Evolutionary conservation across 2,329 filamentous ascomycete genomes (phyloP), one percentile per base, ranked within the genome.

Genomic region (Aspergillus sp.): DNA sequence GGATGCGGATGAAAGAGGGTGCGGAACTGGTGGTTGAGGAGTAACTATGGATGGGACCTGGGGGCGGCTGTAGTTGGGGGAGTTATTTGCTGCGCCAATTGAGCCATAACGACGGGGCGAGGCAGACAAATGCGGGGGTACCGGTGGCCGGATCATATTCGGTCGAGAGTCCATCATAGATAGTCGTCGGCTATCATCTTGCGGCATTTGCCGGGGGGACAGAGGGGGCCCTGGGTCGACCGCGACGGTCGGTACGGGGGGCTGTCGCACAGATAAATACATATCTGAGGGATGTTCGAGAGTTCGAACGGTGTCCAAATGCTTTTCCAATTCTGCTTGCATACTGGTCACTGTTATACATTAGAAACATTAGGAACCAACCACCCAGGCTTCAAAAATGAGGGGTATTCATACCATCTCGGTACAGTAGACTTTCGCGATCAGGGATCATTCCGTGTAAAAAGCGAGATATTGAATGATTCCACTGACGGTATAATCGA

Each of bases 61-160:
- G 43, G 87, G 85, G 60, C 90, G 88, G 64, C 89, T 81, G 55
- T 92, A 91, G 62, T 85, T 87, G 52, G 89, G 86, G 8, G 91
- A 91, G 14, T 90, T 83, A 65, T 86, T 87, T 40, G 76, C 76
- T 40, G 82, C 84, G 46, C 90, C 87, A 69, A 96, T 93, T 21
- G 93, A 97, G 50, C 93, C 93, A 74, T 93, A 96, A 33, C 90
- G 87, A 59, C 92, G 87, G 15, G 91, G 87, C 63, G 87, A 90
- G 56, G 88, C 84, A 14, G 90, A 88, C 56, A 96, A 81, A 71
- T 92, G 91, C n/a, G 91, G 87, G 40, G 91, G 89, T 12, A 95
- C 85, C 12, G 90, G 86, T 37, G 91, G 88, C 27, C 91, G 87
- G 72, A 93, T 90, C 66, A 88, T 86, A 68, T 85, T 86, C 60